phyloP scores from a whole-genome alignment of 2,329 filamentous ascomycete species.

The Furcasterigmium sp. region DNA sequence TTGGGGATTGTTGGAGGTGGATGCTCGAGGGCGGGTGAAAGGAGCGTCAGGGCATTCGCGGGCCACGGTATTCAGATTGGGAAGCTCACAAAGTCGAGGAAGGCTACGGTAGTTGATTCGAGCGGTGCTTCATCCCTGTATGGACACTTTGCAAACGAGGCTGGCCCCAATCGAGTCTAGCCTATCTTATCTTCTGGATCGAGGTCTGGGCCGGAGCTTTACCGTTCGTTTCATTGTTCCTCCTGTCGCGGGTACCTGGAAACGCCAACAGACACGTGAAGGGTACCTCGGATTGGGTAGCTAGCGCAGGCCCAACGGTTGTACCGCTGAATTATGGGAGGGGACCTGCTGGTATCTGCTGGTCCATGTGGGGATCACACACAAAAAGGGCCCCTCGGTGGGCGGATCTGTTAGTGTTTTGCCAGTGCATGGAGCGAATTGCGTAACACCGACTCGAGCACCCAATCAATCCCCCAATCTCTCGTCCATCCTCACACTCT shows the following conservation, averaged over 20 bases:
- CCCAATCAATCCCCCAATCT: too few species aligned
- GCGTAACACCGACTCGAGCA: not conserved
- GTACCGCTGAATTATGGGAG: not conserved
- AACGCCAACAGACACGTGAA: not conserved
- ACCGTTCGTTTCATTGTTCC: too few species aligned
- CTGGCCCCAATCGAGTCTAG: constrained; percentile 10
- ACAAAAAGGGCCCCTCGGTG: too few species aligned
- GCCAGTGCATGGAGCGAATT: not conserved
- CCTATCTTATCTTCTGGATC: not conserved
- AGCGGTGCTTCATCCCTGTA: too few species aligned
- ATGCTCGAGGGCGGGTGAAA: not conserved
- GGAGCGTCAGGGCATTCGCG: not conserved
- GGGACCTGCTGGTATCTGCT: too few species aligned
- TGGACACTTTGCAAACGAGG: constrained; percentile 14
- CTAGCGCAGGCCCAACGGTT: not conserved
- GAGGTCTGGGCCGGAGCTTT: constrained; percentile 9
- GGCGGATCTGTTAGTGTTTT: not conserved
- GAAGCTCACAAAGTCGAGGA: not conserved
- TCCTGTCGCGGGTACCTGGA: constrained; percentile 2
- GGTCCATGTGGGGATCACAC: too few species aligned
- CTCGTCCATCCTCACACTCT: not conserved
- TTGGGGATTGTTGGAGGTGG: not conserved
- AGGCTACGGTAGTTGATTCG: constrained; percentile 1
- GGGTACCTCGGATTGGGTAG: not conserved
- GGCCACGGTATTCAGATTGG: not conserved